Conservation (phyloP, 108 stramenopile species). For the Skeletonema grethae region DNA sequence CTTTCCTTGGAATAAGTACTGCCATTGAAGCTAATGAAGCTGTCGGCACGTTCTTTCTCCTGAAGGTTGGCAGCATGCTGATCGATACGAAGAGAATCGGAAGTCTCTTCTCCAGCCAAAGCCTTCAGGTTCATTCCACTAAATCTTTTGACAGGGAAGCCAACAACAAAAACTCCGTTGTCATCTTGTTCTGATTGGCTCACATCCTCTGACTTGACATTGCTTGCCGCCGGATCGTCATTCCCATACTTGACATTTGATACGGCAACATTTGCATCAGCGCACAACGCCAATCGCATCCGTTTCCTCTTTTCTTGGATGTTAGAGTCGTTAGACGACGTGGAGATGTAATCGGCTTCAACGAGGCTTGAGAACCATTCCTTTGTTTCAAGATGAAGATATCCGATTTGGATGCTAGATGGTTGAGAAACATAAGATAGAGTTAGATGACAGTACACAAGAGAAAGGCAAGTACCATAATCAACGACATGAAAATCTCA, state of each 20-base stretch:
- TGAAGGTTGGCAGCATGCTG: not conserved
- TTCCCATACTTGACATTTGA: not conserved
- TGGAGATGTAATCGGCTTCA: constrained; percentile 54
- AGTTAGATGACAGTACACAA: not conserved
- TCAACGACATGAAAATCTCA: not conserved
- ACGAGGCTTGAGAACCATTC: constrained; percentile 73
- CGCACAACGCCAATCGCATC: constrained; percentile 58
- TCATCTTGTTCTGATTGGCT: constrained; percentile 4
- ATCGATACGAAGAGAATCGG: not conserved
- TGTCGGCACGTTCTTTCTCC: not conserved
- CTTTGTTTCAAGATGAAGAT: constrained; percentile 53
- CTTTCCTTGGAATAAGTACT: not conserved
- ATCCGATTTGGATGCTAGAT: constrained; percentile 65
- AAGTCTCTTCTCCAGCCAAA: not conserved
- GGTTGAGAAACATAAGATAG: not conserved
- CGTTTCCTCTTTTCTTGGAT: constrained; percentile 61
- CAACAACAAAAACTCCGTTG: constrained; percentile 16
- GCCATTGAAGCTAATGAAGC: not conserved
- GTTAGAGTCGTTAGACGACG: constrained; percentile 49
- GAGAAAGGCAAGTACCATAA: not conserved
- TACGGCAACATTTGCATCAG: constrained; percentile 20
- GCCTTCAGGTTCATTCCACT: constrained; percentile 10
- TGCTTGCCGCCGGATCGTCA: not conserved
- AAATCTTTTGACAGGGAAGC: constrained; percentile 8
- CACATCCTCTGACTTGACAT: not conserved